Base-by-base conservation (phyloP, 441 rosid species). In the Gossypium davidsonii region DNA sequence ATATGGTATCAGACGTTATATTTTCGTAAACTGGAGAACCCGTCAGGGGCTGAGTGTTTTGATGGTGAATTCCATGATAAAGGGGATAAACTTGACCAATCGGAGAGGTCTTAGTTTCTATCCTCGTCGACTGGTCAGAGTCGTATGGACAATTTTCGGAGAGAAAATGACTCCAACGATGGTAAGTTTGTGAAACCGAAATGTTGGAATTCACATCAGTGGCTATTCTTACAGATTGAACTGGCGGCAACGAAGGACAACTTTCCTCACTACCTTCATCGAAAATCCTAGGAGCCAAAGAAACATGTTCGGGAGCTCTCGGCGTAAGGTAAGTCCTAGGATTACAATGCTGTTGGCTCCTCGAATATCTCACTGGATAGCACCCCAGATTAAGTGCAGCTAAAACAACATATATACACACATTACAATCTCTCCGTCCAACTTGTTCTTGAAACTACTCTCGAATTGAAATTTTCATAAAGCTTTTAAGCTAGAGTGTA, bases 371-470 rank as follows among this genome's bases (percentile, higher is more conserved):
- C 68, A 88, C 93, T 0, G 94, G 91, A 81, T 87, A 76, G 76
- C 98, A 95, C 42, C 99, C 98, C 79, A 95, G 80, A 83, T 89
- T 95, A 77, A 95, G 91, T 37, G 97, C 97, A 78, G 99, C 99
- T 93, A 80, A 67, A 74, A 74, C 76, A 85, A 37, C 74, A 73
- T 15, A 17, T 51, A 67, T 51, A 44, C 34, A 26, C 31, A 4
- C 0, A 51, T 8, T 9, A 51, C 44, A 67, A 67, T 26, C 25
- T 51, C 4, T 67, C 44, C 26, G 59, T 49, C 39, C 58, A 49
- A 8, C 26, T 15, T 67, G 71, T 26, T 49, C 71, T 26, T 26
- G 25, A 9, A 49, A 67, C 58, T 49, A 71, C 25, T 37, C 20
- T 7, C 15, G 46, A 18, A 31, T 17, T 37, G 67, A 37, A 71